Evolutionary conservation across 345 rosid species (phyloP), one percentile per base, ranked within the genome.

Genomic region (Melastoma malabathricum): DNA sequence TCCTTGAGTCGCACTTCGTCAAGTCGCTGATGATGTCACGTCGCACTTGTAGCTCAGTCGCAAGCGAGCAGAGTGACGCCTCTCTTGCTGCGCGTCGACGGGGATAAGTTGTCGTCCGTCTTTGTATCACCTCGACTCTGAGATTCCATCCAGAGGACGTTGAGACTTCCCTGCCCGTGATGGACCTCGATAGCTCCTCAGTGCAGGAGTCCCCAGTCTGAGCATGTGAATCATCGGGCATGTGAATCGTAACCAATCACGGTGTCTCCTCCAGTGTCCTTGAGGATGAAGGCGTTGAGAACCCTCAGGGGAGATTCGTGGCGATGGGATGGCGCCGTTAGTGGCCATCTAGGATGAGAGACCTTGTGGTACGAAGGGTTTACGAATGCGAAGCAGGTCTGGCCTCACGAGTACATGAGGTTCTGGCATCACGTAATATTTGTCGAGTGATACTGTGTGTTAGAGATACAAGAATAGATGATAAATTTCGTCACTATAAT

Each of bases 361-460:
- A n/a, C 59, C 57, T 78, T 89, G 97, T 85, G 97, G 97, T 82
- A 87, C 45, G 97, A 89, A 75, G 97, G 97, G 31, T 85, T 89
- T 58, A 89, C 97, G 18, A 72, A 89, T 48, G 93, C 84, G 39
- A 75, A 65, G 50, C 48, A 61, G 58, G 89, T 88, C 52, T 88
- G 86, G 92, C 92, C 97, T 10, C 43, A 54, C 16, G 72, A 49
- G 47, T 72, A 70, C 63, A 57, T 52, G 22, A 59, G 56, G 18
- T 84, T 82, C 70, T 82, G 97, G 97, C 84, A 66, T 57, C n/a
- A 60, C 52, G 61, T 55, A 51, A 50, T 50, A 14, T 17, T 50
- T 13, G 14, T 13, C 17, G n/a, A n/a, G n/a, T n/a, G n/a, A n/a
- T n/a, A n/a, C n/a, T n/a, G n/a, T n/a, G n/a, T n/a, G n/a, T n/a